Conservation (phyloP, 2,329 filamentous ascomycete genomes). For the Aspergillus sp. region DNA sequence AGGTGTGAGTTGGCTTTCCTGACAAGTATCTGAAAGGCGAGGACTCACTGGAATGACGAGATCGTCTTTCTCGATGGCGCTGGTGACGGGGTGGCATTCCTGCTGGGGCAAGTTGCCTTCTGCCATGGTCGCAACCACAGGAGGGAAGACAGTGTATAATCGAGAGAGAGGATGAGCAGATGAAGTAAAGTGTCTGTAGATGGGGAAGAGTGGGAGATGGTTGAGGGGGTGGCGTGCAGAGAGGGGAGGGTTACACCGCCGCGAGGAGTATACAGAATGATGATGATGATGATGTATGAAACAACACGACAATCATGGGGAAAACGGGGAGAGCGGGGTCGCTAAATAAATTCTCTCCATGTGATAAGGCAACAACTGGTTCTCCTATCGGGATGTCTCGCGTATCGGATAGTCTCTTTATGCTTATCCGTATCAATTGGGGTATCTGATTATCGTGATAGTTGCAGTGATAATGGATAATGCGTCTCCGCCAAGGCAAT, state of each 20-base stretch:
- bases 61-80: conserved; percentile 43
- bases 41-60: conserved; percentile 40
- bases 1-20: conserved; percentile 6
- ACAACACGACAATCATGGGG: neutral
- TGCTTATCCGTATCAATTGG: neutral
- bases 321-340: too few species aligned
- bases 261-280: neutral
- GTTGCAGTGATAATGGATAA: neutral
- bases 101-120: conserved; percentile 18
- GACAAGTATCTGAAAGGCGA: too few species aligned
- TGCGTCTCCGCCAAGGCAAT: too few species aligned
- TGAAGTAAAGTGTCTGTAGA: neutral
- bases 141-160: too few species aligned
- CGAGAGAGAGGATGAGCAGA: neutral
- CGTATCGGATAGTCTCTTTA: too few species aligned
- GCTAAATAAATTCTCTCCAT: too few species aligned
- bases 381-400: too few species aligned
- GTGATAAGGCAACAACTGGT: too few species aligned
- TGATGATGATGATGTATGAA: neutral
- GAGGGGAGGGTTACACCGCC: neutral
- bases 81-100: conserved; percentile 22
- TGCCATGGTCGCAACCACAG: conserved; percentile 5
- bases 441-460: neutral
- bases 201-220: neutral
- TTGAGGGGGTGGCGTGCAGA: neutral